Conservation (phyloP, 345 rosid genomes). For the Citrus mangshanensis region DNA sequence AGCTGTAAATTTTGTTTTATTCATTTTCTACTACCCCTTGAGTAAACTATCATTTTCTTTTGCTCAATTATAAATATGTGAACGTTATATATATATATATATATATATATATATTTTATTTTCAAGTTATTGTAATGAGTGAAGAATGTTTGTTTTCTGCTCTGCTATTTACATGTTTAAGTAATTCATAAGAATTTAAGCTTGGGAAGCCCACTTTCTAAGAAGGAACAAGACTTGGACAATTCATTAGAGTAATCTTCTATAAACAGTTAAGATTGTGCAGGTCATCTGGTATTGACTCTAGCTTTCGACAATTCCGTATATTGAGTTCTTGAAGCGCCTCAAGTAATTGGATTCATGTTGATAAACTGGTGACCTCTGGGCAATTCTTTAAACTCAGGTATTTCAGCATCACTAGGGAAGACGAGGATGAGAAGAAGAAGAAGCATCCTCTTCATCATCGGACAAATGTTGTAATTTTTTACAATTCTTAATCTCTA, state of each 20-base stretch:
- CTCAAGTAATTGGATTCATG: not conserved
- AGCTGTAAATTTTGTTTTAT: too few relatives aligned
- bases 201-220: not conserved
- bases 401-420: too few relatives aligned
- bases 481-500: not conserved
- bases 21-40: too few relatives aligned
- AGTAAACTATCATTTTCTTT: too few relatives aligned
- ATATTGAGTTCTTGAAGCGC: not conserved
- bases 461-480: not conserved
- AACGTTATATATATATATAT: too few relatives aligned
- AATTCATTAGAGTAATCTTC: fast-evolving
- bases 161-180: too few relatives aligned
- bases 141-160: too few relatives aligned
- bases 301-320: not conserved
- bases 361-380: not conserved
- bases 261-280: not conserved
- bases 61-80: too few relatives aligned
- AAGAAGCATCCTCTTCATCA: not conserved
- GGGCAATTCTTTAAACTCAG: not conserved
- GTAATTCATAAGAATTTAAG: too few relatives aligned
- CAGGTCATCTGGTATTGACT: not conserved
- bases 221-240: not conserved
- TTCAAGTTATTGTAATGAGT: too few relatives aligned
- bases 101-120: too few relatives aligned
- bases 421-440: not conserved